Conservation (phyloP, 768 basidiomycete genomes). For the Rhizopogon roseolus region DNA sequence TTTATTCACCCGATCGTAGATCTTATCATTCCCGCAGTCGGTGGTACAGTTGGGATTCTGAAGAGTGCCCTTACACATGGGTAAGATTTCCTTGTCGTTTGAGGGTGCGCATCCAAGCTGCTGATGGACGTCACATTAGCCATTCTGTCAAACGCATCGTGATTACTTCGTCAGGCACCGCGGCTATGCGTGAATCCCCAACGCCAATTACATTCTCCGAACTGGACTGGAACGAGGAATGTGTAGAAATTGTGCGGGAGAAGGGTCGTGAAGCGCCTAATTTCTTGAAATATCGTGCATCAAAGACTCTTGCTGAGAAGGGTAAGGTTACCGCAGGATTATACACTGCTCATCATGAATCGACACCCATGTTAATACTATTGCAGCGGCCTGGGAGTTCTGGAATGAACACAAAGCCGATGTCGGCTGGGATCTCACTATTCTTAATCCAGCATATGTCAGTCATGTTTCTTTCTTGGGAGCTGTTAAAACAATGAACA, state of each 20-base stretch:
- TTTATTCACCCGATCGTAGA: slow-evolving; percentile 30
- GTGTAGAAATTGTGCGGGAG: slow-evolving; percentile 34
- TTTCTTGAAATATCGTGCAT: slow-evolving; percentile 46
- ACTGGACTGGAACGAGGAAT: slow-evolving; percentile 55
- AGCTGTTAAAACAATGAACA: neutral
- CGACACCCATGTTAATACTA: neutral
- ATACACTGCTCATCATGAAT: neutral
- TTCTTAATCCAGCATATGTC: slow-evolving; percentile 36
- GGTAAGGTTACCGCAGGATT: slow-evolving; percentile 22
- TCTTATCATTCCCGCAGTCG: slow-evolving; percentile 64
- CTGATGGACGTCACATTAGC: slow-evolving; percentile 15
- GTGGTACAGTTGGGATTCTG: slow-evolving; percentile 63
- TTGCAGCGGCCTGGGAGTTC: slow-evolving; percentile 46
- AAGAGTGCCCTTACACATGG: slow-evolving; percentile 51
- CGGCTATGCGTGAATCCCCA: slow-evolving; percentile 31
- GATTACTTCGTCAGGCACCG: slow-evolving; percentile 58
- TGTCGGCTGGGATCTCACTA: slow-evolving; percentile 34
- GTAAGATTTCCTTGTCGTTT: slow-evolving; percentile 22
- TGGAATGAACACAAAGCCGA: slow-evolving; percentile 28
- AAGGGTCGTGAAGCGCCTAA: slow-evolving; percentile 40
- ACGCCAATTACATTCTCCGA: slow-evolving; percentile 35
- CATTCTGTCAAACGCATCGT: slow-evolving; percentile 60
- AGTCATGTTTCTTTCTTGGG: slow-evolving; percentile 3
- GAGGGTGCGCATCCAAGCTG: neutral
- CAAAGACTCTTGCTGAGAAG: slow-evolving; percentile 63